Evolutionary conservation across 2,329 filamentous ascomycete species (phyloP).

Genomic region (Paracorniculantispora psalliotae): DNA sequence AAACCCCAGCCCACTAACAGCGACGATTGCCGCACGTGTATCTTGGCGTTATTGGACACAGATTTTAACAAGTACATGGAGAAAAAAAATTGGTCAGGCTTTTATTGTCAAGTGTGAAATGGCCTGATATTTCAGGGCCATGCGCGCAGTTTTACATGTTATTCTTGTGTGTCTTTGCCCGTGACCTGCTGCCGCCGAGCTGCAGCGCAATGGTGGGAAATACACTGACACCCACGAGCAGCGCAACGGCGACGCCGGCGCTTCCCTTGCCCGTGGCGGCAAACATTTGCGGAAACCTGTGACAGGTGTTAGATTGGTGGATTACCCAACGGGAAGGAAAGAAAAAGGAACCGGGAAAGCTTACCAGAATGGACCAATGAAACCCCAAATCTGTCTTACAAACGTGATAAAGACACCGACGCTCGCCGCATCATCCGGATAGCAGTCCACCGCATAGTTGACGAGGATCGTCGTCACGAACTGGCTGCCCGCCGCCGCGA

Average conservation of each 20-base stretch:
- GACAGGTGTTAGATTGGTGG: background rate
- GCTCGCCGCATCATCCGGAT: slow-evolving; percentile 3
- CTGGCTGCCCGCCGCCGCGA: slow-evolving; percentile 6
- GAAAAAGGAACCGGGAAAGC: background rate
- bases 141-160: background rate
- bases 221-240: background rate
- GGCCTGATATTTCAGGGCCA: too few relatives aligned
- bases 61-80: too few relatives aligned
- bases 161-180: background rate
- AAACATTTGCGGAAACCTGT: slow-evolving; percentile 10
- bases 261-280: background rate
- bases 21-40: background rate
- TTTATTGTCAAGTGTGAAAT: too few relatives aligned
- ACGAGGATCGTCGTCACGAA: slow-evolving; percentile 4
- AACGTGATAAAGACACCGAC: slow-evolving; percentile 4
- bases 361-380: background rate
- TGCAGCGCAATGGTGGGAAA: slow-evolving; percentile 1
- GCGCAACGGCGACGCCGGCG: background rate
- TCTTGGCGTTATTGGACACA: background rate
- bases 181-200: background rate
- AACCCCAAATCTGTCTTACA: background rate
- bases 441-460: slow-evolving; percentile 7
- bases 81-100: too few relatives aligned
- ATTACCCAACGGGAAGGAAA: background rate
- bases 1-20: background rate